Evolutionary conservation across 2,329 filamentous ascomycete genomes (phyloP), one percentile per base, ranked within the genome.

Genomic region (Alternaria sp.): DNA sequence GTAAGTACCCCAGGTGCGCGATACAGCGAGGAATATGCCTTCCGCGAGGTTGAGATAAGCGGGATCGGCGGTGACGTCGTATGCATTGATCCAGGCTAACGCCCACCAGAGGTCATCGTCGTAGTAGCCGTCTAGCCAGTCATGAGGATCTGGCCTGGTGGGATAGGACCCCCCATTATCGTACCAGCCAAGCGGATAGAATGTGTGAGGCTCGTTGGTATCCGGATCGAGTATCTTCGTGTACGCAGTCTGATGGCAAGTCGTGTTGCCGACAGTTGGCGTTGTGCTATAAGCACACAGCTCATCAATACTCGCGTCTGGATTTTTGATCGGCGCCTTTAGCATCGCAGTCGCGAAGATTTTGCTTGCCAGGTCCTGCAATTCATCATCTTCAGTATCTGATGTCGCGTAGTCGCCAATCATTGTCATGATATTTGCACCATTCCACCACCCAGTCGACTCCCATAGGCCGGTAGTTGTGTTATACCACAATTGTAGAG

Each of bases 391-490:
- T 6, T 62, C 43, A 1, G 72, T 63, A 43, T 74, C 69, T 20
- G 63, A 62, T 57, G 75, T 72, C 8, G 82, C 81, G 23, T 87
- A 77, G 60, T 92, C 87, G 55, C 84, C 86, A 18, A 92, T 78
- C 4, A 84, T 85, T 0, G 89, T 91, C 63, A 93, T 80, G 61
- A 85, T 84, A 73, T 92, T 93, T 47, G 87, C 91, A 57, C 86
- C 86, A 73, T 92, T 92, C 91, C 91, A 93, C 91, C 91, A 93
- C n/a, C 85, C 85, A 8, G 86, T 84, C 0, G 85, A 85, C 58
- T 87, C 79, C 88, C 89, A 93, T 12, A 91, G 81, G 4, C 91
- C 90, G 1, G 84, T 88, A 6, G 74, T 72, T 3, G 78, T 61
- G 71, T 90, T 85, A 76, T 92, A 92, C 86, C 87, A 92, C 45